Percentiles rank a stretch among this genome's conserved stretches.
Evolutionary conservation across 2,329 filamentous ascomycete species (phyloP).

Genomic region (Phialophora tarda): DNA sequence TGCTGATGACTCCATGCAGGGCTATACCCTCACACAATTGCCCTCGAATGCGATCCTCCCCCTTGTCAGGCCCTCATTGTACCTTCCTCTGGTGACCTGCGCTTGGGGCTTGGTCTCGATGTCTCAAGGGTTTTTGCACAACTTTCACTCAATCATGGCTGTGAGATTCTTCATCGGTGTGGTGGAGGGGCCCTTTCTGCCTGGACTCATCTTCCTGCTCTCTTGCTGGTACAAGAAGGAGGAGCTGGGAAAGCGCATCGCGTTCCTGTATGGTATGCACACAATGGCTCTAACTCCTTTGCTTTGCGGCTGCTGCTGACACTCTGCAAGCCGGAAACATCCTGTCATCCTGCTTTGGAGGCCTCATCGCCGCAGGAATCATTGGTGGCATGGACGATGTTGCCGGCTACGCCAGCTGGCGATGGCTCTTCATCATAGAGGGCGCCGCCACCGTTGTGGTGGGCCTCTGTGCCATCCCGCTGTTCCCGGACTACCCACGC

Average conservation of each 20-base stretch:
- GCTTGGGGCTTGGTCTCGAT: slow-evolving; percentile 46
- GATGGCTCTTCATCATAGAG: no score
- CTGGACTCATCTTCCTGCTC: slow-evolving; percentile 62
- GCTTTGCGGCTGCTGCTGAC: slow-evolving; percentile 52
- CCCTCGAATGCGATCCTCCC: slow-evolving; percentile 49
- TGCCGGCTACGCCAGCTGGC: slow-evolving; percentile 39
- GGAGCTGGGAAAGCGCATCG: slow-evolving; percentile 55
- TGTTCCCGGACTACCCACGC: no score
- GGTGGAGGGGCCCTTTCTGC: slow-evolving; percentile 60
- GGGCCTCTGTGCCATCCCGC: slow-evolving; percentile 34
- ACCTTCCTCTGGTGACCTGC: slow-evolving; percentile 14
- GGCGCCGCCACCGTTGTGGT: slow-evolving; percentile 40
- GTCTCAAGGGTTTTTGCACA: slow-evolving; percentile 58
- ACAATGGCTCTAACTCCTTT: no score
- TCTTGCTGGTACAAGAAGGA: slow-evolving; percentile 61
- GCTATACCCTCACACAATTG: slow-evolving; percentile 65
- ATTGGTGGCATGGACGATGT: slow-evolving; percentile 39
- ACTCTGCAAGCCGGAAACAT: slow-evolving; percentile 57
- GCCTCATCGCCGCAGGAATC: slow-evolving; percentile 57
- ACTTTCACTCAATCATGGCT: slow-evolving; percentile 55
- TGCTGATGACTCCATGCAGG: no score
- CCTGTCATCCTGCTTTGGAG: slow-evolving; percentile 54
- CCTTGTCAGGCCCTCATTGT: slow-evolving; percentile 32
- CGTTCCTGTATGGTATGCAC: slow-evolving; percentile 57
- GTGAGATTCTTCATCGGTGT: slow-evolving; percentile 53